Percentiles rank a stretch among this genome's conserved stretches.
These are phyloP conservation scores for Smithsoniella earleae DNA, from an alignment of 163 green algal species.

Conservation along the genomic window DNA sequence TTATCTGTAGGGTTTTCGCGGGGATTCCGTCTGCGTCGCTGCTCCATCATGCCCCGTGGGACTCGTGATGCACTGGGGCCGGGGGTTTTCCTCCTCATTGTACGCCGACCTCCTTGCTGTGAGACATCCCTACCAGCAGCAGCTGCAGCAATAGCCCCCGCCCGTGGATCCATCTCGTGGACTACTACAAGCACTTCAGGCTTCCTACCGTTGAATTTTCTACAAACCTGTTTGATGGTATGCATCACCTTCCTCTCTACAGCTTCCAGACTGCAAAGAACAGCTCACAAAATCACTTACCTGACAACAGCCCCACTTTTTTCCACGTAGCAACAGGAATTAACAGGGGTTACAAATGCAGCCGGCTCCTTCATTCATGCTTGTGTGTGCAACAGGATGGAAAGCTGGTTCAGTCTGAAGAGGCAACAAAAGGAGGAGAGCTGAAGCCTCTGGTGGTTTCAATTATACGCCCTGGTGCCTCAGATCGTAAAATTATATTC, in stretches of 20 bases:
- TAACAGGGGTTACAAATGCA: background rate
- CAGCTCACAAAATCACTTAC: background rate
- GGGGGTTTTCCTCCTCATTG: background rate
- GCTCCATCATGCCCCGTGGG: constrained; percentile 36
- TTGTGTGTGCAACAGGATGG: no score
- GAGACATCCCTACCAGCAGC: constrained; percentile 7
- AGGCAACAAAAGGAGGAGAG: background rate
- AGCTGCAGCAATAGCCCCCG: background rate
- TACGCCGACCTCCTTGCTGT: background rate
- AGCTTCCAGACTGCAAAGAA: constrained; percentile 44
- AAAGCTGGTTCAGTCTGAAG: background rate
- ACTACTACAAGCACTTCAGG: constrained; percentile 75
- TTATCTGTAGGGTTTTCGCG: constrained; percentile 34
- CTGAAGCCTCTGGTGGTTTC: background rate
- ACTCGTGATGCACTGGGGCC: background rate
- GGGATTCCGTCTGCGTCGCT: constrained; percentile 36
- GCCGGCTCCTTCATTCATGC: background rate
- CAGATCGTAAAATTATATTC: background rate
- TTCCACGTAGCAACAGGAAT: background rate
- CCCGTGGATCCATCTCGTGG: constrained; percentile 63
- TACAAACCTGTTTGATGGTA: constrained; percentile 45
- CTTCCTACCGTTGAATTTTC: constrained; percentile 46
- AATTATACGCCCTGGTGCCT: background rate
- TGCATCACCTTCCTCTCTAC: constrained; percentile 65
- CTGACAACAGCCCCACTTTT: background rate